Conservation (phyloP, 257 asterid species). For the Petunia secreta region DNA sequence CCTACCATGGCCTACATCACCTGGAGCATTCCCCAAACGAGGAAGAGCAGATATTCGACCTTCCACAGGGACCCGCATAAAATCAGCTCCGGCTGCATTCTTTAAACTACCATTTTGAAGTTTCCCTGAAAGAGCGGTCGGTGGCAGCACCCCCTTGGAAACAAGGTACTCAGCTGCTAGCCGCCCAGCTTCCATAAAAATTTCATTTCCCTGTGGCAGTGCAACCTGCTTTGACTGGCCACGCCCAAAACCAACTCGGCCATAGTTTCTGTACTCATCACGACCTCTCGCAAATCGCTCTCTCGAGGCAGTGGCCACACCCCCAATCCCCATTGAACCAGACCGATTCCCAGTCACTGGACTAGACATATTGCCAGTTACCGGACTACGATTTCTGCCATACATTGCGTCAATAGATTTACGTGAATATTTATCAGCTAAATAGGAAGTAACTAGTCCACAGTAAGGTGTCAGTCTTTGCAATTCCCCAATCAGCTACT, state of each 20-base stretch:
- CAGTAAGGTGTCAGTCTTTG: neutral
- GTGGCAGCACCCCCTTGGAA: constrained; percentile 74
- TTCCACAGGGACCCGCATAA: constrained; percentile 54
- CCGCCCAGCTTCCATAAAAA: constrained; percentile 89
- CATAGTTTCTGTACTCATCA: constrained; percentile 62
- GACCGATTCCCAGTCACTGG: constrained; percentile 70
- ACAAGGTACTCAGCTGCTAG: constrained; percentile 89
- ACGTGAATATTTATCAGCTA: neutral
- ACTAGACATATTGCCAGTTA: constrained; percentile 73
- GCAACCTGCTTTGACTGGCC: constrained; percentile 65
- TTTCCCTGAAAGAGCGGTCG: constrained; percentile 73
- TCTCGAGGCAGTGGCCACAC: constrained; percentile 56
- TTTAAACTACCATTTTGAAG: constrained; percentile 58
- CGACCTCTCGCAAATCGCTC: constrained; percentile 72
- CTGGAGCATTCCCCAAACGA: constrained; percentile 58
- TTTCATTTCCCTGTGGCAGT: constrained; percentile 50
- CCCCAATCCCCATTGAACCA: constrained; percentile 64
- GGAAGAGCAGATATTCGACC: constrained; percentile 65
- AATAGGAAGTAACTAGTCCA: neutral
- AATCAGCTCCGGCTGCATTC: constrained; percentile 45
- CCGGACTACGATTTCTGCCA: constrained; percentile 69
- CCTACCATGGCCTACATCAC: constrained; percentile 55
- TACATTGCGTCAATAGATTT: constrained; percentile 54
- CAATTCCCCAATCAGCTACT: constrained; percentile 2
- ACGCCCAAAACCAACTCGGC: constrained; percentile 73